Conservation (phyloP, 1,139 yeast species). For the Suhomyces maxii region DNA sequence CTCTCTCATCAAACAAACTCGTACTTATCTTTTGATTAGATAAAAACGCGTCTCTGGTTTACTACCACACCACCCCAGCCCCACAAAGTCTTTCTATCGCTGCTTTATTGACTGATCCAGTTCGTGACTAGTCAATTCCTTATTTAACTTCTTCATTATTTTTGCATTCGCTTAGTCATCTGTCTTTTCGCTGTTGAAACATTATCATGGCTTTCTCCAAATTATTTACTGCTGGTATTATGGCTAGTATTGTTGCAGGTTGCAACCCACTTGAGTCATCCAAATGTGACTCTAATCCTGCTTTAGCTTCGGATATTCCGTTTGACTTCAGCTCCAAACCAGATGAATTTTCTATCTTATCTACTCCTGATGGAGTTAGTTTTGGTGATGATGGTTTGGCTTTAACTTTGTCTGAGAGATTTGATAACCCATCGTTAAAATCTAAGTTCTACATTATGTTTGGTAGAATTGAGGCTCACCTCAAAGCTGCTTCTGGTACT, state of each 20-base stretch:
- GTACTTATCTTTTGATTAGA: too few relatives aligned
- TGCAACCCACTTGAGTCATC: slow-evolving; percentile 38
- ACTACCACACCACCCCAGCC: too few relatives aligned
- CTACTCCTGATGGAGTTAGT: slow-evolving; percentile 24
- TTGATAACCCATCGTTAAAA: slow-evolving; percentile 72
- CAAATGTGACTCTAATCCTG: slow-evolving; percentile 47
- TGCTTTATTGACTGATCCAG: too few relatives aligned
- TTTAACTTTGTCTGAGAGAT: slow-evolving; percentile 58
- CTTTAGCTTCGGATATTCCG: slow-evolving; percentile 54
- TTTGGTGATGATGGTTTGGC: slow-evolving; percentile 49
- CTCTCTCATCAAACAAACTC: too few relatives aligned
- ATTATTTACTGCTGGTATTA: not conserved
- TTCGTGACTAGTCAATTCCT: too few relatives aligned
- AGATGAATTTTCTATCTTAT: slow-evolving; percentile 34
- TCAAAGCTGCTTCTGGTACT: slow-evolving; percentile 70
- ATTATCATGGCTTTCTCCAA: not conserved
- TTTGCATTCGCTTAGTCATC: too few relatives aligned
- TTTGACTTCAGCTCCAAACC: slow-evolving; percentile 47
- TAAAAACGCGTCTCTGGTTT: too few relatives aligned
- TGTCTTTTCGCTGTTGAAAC: too few relatives aligned
- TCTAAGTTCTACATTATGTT: slow-evolving; percentile 84
- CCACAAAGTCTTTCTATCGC: too few relatives aligned
- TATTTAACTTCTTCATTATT: too few relatives aligned
- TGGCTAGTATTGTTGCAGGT: not conserved
- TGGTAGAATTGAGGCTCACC: slow-evolving; percentile 72